Conservation (phyloP, 495 filamentous ascomycete genomes). For the Penicillium daleae region DNA sequence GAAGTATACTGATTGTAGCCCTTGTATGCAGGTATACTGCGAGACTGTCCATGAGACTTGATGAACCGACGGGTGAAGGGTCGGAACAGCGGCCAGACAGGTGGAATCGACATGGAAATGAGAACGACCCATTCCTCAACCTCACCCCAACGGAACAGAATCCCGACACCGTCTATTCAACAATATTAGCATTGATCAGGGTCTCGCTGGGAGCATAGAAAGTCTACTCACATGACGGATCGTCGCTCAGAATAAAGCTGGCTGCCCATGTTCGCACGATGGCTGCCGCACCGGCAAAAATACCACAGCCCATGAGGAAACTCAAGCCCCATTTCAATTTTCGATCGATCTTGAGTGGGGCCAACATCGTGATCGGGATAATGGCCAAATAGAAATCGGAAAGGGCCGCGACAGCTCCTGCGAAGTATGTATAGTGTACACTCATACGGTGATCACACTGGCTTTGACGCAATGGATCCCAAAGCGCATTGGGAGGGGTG, state of each 20-base stretch:
- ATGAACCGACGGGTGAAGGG: conserved; percentile 31
- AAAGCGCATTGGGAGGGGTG: conserved; percentile 27
- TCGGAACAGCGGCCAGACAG: conserved; percentile 33
- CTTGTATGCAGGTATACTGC: conserved; percentile 12
- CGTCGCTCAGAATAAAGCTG: conserved; percentile 26
- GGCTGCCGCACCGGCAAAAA: conserved; percentile 31
- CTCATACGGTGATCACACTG: conserved; percentile 28
- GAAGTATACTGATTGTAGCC: conserved; percentile 10
- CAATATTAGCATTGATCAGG: too few species aligned
- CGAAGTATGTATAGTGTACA: conserved; percentile 34
- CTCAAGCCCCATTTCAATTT: conserved; percentile 34
- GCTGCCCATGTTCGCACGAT: conserved; percentile 35
- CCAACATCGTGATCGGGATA: conserved; percentile 28
- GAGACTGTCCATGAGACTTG: conserved; percentile 21
- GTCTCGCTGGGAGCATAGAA: neutral
- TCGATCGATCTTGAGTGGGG: conserved; percentile 29
- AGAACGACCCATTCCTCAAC: conserved; percentile 36
- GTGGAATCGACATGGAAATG: conserved; percentile 35
- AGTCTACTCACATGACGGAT: conserved; percentile 28
- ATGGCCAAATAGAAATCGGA: conserved; percentile 33
- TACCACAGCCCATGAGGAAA: conserved; percentile 34
- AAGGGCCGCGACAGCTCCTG: conserved; percentile 28
- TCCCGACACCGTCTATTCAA: conserved; percentile 28
- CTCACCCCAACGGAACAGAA: conserved; percentile 31
- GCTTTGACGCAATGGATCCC: conserved; percentile 27